A percentile compares a stretch with the other conserved stretches of the same genome.
These are phyloP conservation scores for Aspergillus sclerotiicarbonarius DNA, from an alignment of 495 filamentous ascomycete species.

Conservation along the genomic window DNA sequence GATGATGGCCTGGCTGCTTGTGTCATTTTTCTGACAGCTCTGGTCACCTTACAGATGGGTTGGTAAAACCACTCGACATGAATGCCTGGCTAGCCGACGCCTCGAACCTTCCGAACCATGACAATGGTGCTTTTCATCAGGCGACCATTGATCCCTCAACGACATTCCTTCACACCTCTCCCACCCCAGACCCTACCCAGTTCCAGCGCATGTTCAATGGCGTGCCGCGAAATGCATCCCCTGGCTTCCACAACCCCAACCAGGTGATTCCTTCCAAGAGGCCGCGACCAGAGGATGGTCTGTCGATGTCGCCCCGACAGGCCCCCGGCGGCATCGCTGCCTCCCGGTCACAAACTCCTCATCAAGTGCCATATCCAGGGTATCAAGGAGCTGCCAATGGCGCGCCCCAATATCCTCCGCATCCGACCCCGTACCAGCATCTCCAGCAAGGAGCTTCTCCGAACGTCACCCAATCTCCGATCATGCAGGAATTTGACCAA, in stretches of 20 bases:
- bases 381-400: slow-evolving; percentile 61
- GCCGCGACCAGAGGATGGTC: slow-evolving; percentile 79
- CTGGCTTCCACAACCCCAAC: slow-evolving; percentile 72
- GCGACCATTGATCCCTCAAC: slow-evolving; percentile 55
- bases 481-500: slow-evolving; percentile 69
- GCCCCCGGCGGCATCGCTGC: slow-evolving; percentile 69
- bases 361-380: slow-evolving; percentile 65
- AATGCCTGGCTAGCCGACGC: slow-evolving; percentile 81
- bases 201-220: slow-evolving; percentile 79
- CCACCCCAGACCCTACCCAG: slow-evolving; percentile 58
- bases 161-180: slow-evolving; percentile 50
- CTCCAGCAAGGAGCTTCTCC: slow-evolving; percentile 77
- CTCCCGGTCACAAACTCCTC: slow-evolving; percentile 91
- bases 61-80: slow-evolving; percentile 61
- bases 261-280: slow-evolving; percentile 85
- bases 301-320: slow-evolving; percentile 78
- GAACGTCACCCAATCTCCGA: slow-evolving; percentile 87
- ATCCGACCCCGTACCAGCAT: slow-evolving; percentile 72
- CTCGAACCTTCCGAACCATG: slow-evolving; percentile 66
- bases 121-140: slow-evolving; percentile 72
- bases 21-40: slow-evolving; percentile 25
- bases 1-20: slow-evolving; percentile 16
- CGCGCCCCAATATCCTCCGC: slow-evolving; percentile 47
- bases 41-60: slow-evolving; percentile 52
- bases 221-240: slow-evolving; percentile 74